Percentiles rank a stretch among this genome's conserved stretches.
These are phyloP conservation scores for Dictyostelium intermedium DNA, from an alignment of 78 protist species.

Conservation along the genomic window DNA sequence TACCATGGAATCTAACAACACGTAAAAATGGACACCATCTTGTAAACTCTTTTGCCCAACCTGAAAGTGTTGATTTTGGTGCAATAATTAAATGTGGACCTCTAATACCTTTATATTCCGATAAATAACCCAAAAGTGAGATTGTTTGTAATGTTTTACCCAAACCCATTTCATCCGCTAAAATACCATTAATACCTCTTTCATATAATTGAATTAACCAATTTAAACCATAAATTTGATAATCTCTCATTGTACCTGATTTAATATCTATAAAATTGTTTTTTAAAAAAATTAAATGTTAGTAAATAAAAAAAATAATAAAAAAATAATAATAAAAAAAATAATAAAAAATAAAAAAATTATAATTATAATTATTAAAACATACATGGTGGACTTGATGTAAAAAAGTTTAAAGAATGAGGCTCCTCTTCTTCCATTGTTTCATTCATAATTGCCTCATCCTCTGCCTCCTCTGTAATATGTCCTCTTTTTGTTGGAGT, in stretches of 20 bases:
- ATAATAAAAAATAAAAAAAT: not conserved
- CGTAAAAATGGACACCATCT: conserved; percentile 90
- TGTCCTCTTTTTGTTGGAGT: conserved; percentile 71
- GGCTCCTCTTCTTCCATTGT: conserved; percentile 63
- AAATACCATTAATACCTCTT: conserved; percentile 96
- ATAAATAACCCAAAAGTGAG: conserved; percentile 90
- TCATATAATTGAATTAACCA: conserved; percentile 94
- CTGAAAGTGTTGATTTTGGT: conserved; percentile 95
- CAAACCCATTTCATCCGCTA: conserved; percentile 96
- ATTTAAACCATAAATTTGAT: conserved; percentile 96
- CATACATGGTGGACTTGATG: conserved; percentile 74
- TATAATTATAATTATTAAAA: not conserved
- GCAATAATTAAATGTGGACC: conserved; percentile 96
- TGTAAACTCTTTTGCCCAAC: conserved; percentile 93
- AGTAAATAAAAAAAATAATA: not conserved
- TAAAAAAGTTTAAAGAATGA: conserved; percentile 60
- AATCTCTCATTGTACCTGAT: conserved; percentile 90
- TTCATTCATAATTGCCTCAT: conserved; percentile 72
- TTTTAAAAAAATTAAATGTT: too few relatives aligned
- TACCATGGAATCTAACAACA: conserved; percentile 89
- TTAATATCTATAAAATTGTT: conserved; percentile 73
- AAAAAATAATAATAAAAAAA: not conserved
- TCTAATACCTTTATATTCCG: conserved; percentile 42
- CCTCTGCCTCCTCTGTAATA: conserved; percentile 76
- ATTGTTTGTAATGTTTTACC: conserved; percentile 96